Evolutionary conservation across 2,329 filamentous ascomycete species (phyloP).

Genomic region (Dissoconium aciculare): DNA sequence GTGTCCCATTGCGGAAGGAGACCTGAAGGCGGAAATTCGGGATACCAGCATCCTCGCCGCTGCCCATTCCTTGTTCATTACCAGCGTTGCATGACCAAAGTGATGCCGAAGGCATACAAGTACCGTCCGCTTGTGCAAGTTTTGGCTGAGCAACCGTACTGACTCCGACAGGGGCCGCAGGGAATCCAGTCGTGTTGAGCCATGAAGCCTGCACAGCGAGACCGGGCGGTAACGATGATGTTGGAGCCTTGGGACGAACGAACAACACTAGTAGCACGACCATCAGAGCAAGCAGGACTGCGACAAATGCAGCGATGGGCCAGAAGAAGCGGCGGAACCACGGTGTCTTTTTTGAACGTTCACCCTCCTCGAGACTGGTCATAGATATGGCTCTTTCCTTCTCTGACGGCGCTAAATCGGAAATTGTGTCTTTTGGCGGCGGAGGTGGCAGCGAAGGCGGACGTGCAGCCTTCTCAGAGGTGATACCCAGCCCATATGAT

Average conservation of each 20-base stretch:
- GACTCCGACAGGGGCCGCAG: slow-evolving; percentile 71
- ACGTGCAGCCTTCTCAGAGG: neutral
- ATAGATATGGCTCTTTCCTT: neutral
- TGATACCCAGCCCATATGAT: slow-evolving; percentile 16
- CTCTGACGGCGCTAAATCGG: neutral
- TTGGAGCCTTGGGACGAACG: slow-evolving; percentile 28
- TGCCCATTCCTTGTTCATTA: no score
- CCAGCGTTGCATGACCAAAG: slow-evolving; percentile 70
- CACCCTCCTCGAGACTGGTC: neutral
- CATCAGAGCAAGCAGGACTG: slow-evolving; percentile 23
- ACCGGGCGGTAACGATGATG: no score
- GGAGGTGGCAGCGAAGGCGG: neutral
- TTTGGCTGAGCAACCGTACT: slow-evolving; percentile 63
- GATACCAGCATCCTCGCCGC: slow-evolving; percentile 32
- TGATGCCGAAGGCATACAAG: slow-evolving; percentile 55
- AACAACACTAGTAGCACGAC: slow-evolving; percentile 26
- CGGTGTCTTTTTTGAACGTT: no score
- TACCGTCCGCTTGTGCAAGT: slow-evolving; percentile 37
- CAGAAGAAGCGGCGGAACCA: slow-evolving; percentile 20
- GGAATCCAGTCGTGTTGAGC: slow-evolving; percentile 75
- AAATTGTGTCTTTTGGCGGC: neutral
- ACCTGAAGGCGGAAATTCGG: slow-evolving; percentile 74
- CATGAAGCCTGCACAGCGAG: slow-evolving; percentile 40
- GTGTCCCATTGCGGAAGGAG: slow-evolving; percentile 39
- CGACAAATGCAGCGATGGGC: slow-evolving; percentile 18